Evolutionary conservation across 306 rosid genomes (phyloP).

Genomic region (Prunus mongolica): DNA sequence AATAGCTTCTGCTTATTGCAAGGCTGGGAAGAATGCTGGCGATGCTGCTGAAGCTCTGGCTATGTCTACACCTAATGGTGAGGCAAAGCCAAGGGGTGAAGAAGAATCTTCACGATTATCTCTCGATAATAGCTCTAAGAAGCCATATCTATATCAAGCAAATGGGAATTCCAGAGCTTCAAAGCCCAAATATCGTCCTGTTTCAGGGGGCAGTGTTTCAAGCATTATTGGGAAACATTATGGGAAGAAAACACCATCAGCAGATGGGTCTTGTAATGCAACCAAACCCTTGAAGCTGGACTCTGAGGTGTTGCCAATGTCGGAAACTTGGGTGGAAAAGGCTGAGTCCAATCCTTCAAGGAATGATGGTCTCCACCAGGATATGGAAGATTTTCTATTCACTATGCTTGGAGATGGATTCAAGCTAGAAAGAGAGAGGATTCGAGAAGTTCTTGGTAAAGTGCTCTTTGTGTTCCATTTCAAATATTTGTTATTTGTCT

Average conservation of each 20-base stretch:
- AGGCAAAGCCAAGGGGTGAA: constrained; percentile 26
- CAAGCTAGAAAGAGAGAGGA: constrained; percentile 55
- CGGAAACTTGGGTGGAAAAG: constrained; percentile 45
- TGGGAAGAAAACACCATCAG: constrained; percentile 29
- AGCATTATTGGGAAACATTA: constrained; percentile 53
- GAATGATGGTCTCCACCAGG: constrained; percentile 39
- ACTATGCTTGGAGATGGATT: constrained; percentile 82
- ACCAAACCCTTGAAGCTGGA: constrained; percentile 56
- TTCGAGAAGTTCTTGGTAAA: constrained; percentile 77
- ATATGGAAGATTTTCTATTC: constrained; percentile 74
- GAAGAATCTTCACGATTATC: constrained; percentile 26
- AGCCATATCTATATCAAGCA: constrained; percentile 14
- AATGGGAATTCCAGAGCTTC: constrained; percentile 11
- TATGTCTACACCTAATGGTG: constrained; percentile 15
- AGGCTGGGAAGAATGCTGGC: constrained; percentile 54
- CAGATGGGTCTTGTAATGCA: constrained; percentile 26
- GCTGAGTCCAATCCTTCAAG: constrained; percentile 19
- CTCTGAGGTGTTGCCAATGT: constrained; percentile 35
- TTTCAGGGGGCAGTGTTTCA: constrained; percentile 67
- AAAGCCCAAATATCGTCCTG: constrained; percentile 43
- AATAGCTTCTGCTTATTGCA: constrained; percentile 75
- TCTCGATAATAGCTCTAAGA: constrained; percentile 25
- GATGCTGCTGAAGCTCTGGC: constrained; percentile 58
- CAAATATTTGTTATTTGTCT: background rate
- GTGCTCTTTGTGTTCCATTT: background rate